Evolutionary conservation across 2,329 filamentous ascomycete genomes (phyloP).

Genomic region (Chrysoporthe puriensis): DNA sequence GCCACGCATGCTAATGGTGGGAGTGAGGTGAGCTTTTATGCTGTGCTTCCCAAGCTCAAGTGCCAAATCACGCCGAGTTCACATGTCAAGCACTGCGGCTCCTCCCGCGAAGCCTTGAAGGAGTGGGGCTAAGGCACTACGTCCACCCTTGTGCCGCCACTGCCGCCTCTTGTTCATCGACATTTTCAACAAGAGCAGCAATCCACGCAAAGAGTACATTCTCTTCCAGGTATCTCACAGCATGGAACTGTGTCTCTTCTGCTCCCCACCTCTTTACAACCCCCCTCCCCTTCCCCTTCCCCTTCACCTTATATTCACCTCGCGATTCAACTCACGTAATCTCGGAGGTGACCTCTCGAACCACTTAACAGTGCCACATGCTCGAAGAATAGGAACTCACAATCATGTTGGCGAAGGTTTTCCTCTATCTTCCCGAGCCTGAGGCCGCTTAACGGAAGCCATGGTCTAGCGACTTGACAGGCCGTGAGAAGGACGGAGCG

Average conservation of each 20-base stretch:
- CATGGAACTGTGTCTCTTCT: background rate
- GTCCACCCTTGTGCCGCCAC: background rate
- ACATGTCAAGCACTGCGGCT: background rate
- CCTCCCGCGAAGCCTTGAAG: background rate
- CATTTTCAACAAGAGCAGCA: background rate
- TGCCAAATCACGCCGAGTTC: background rate
- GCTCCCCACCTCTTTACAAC: background rate
- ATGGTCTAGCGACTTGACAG: no score
- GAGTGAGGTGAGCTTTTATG: background rate
- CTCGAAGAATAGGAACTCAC: background rate
- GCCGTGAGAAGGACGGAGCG: no score
- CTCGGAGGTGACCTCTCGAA: no score
- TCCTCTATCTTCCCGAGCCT: background rate
- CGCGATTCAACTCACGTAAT: no score
- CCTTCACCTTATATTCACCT: no score
- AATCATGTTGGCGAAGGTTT: background rate
- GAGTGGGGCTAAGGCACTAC: background rate
- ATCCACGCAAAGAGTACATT: background rate
- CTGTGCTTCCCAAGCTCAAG: background rate
- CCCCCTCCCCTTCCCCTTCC: background rate
- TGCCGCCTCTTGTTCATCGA: background rate
- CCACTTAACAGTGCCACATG: background rate
- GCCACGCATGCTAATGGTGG: background rate
- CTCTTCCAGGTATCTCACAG: background rate
- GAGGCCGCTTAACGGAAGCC: no score